These are phyloP conservation scores for Ogataea allantospora DNA, from an alignment of 805 yeast species.

Conservation along the genomic window DNA sequence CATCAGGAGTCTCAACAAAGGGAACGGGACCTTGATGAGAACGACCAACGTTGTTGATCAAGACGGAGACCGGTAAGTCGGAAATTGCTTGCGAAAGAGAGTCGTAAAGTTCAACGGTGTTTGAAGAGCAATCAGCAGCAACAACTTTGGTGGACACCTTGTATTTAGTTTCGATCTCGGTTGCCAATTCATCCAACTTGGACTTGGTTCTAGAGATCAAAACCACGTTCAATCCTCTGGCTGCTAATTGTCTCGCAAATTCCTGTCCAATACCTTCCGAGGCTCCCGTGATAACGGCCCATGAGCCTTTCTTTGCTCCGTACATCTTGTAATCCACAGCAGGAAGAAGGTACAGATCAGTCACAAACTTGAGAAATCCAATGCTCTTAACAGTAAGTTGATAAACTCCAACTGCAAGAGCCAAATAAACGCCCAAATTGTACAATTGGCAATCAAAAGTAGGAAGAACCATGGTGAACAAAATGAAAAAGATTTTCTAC, in stretches of 20 bases:
- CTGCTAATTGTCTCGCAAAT: slow-evolving; percentile 81
- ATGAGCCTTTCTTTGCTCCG: slow-evolving; percentile 71
- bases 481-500: background rate
- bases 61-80: slow-evolving; percentile 62
- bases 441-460: slow-evolving; percentile 5
- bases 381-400: slow-evolving; percentile 53
- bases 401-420: slow-evolving; percentile 60
- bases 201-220: slow-evolving; percentile 81
- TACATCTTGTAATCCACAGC: slow-evolving; percentile 59
- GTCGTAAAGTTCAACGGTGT: slow-evolving; percentile 55
- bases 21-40: slow-evolving; percentile 96
- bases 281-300: slow-evolving; percentile 98
- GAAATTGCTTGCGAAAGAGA: slow-evolving; percentile 46
- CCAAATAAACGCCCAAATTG: slow-evolving; percentile 32
- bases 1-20: slow-evolving; percentile 71
- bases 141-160: slow-evolving; percentile 62
- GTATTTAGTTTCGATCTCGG: slow-evolving; percentile 59
- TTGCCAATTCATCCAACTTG: slow-evolving; percentile 65
- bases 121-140: slow-evolving; percentile 77
- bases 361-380: slow-evolving; percentile 50
- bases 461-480: background rate
- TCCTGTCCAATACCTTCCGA: slow-evolving; percentile 98
- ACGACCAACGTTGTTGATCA: slow-evolving; percentile 92
- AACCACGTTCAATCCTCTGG: slow-evolving; percentile 77
- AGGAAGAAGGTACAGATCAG: slow-evolving; percentile 65